phyloP scores from a whole-genome alignment of 176 grass and related monocot species.

The Oryza brachyantha region DNA sequence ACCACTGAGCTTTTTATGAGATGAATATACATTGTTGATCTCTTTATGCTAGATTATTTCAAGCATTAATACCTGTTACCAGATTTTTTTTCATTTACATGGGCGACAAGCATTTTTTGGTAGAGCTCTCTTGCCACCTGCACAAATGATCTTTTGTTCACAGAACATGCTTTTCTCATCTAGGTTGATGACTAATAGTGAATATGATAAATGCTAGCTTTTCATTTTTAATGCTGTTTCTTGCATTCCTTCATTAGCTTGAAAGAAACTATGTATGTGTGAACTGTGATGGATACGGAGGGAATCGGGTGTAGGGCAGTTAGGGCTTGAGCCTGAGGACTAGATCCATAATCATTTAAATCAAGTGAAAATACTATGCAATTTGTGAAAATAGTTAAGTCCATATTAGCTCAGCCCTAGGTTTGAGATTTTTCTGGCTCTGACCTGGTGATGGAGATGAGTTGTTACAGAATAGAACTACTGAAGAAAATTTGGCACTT shows the following conservation, averaged over 20 bases:
- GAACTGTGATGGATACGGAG: neutral
- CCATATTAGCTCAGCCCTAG: no score
- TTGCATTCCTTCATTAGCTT: neutral
- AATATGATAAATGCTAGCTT: neutral
- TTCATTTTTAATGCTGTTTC: constrained; percentile 23
- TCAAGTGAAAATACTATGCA: no score
- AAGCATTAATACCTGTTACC: neutral
- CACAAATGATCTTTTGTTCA: neutral
- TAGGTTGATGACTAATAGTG: constrained; percentile 5
- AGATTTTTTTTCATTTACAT: neutral
- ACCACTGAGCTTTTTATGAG: constrained; percentile 11
- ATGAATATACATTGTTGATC: neutral
- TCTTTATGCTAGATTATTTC: constrained; percentile 7
- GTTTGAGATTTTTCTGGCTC: no score
- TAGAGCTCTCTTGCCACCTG: neutral
- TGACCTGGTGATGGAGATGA: neutral
- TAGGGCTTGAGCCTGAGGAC: no score
- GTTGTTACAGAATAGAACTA: constrained; percentile 4
- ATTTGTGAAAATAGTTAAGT: no score
- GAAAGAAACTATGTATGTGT: neutral
- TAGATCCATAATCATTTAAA: no score
- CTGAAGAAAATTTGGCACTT: neutral
- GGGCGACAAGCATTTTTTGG: neutral
- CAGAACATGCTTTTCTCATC: neutral
- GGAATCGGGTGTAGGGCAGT: no score